Evolutionary conservation across 495 filamentous ascomycete species (phyloP).

Genomic region (Lepidopterella palustris): DNA sequence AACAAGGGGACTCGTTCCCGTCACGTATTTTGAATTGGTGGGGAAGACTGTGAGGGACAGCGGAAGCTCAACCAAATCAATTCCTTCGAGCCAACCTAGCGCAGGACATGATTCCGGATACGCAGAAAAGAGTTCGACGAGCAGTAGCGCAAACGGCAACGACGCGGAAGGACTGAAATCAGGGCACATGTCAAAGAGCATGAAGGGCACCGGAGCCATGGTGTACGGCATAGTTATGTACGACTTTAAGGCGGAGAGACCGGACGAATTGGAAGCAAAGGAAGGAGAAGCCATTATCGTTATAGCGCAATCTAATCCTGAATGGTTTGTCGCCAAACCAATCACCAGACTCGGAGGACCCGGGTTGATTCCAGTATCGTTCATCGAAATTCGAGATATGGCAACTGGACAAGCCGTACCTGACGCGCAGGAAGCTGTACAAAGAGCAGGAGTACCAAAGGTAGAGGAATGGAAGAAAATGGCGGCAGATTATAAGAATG

Average conservation of each 20-base stretch:
- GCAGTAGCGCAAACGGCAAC: slow-evolving; percentile 27
- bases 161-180: slow-evolving; percentile 35
- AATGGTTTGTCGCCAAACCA: slow-evolving; percentile 99
- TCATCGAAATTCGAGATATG: slow-evolving; percentile 96
- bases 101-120: slow-evolving; percentile 69
- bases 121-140: slow-evolving; percentile 50
- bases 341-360: slow-evolving; percentile 92
- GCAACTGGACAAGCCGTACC: slow-evolving; percentile 71
- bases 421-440: slow-evolving; percentile 81
- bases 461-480: slow-evolving; percentile 99
- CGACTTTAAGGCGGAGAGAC: slow-evolving; percentile 90
- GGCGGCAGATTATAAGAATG: slow-evolving; percentile 98
- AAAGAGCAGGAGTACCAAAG: slow-evolving; percentile 84
- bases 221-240: slow-evolving; percentile 96
- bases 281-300: slow-evolving; percentile 95
- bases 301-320: slow-evolving; percentile 97
- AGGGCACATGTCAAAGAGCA: slow-evolving; percentile 46
- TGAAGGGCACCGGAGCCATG: slow-evolving; percentile 70
- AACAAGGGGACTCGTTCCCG: slow-evolving; percentile 86
- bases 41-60: slow-evolving; percentile 87
- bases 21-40: slow-evolving; percentile 84
- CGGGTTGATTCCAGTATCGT: slow-evolving; percentile 92
- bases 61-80: slow-evolving; percentile 63
- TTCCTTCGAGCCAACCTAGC: slow-evolving; percentile 5
- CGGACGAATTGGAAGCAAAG: slow-evolving; percentile 92